Evolutionary conservation across 148 eudicot species (phyloP), one percentile per base, ranked within the genome.

Genomic region (Dianthus caryophyllus): DNA sequence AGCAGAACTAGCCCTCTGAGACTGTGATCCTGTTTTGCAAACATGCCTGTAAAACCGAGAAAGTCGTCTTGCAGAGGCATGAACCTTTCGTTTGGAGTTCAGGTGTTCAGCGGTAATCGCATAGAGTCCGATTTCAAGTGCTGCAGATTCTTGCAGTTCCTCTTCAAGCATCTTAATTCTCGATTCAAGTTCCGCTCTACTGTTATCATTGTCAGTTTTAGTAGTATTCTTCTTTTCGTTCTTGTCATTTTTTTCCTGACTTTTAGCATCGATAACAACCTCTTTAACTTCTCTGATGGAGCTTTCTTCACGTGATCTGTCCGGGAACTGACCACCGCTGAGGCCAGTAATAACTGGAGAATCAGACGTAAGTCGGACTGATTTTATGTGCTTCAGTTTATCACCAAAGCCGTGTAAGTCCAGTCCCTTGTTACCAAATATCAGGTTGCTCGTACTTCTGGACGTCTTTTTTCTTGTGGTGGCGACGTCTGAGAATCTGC

Each of bases 81-180:
- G 97, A 25, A 88, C 88, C 73, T 88, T 91, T 71, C 85, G 80
- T 61, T 68, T 82, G 11, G 97, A 91, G 73, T 87, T 81, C n/a
- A 41, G 44, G 10, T 41, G 44, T 41, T 41, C 44, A 41, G 44
- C 85, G 14, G 81, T 81, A 18, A 88, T 76, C 1, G 97, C 84
- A 72, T 86, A 91, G 13, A 91, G 77, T 46, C 83, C 82, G 51
- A 84, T 76, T 73, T 91, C 97, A 60, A 83, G 51, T 31, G 82
- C 81, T 54, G 97, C 97, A 21, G 90, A 74, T 80, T 88, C 95
- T 74, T 84, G 88, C 78, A 91, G 52, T 74, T 91, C 97, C 72
- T 86, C 95, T 64, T 91, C 88, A 30, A 91, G 95, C 84, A 79
- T 75, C 79, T 88, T 79, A 9, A 83, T 56, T 83, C 77, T 88